Base-by-base conservation (phyloP, 192 early-diverging fungal species). In the Chytriomyces sp. region DNA sequence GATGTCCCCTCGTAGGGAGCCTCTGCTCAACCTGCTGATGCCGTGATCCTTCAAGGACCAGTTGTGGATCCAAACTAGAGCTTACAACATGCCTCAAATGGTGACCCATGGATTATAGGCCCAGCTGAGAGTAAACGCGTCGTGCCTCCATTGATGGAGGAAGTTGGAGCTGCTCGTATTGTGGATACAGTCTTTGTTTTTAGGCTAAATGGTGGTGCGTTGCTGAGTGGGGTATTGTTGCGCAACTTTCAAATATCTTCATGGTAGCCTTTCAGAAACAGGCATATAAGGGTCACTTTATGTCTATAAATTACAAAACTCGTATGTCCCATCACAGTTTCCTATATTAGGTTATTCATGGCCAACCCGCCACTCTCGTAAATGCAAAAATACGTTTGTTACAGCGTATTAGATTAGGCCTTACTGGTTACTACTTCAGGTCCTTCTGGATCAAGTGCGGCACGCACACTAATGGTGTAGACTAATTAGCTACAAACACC, bases 161-260 rank as follows among this genome's bases (percentile, higher is more conserved):
- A 72, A 39, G 71, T 70, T 54, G 71, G 71, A 12, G 71, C 71
- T 2, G 71, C 71, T 7, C 28, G 71, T n/a, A 40, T 72, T 26
- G 33, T 72, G 71, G 54, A 65, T 64, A 56, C 68, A 28, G 59
- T 70, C 19, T 56, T 70, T 56, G 3, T n/a, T n/a, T n/a, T n/a
- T 14, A 56, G 68, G 17, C 61, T 62, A 19, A 63, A 55, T 6
- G 49, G 49, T 8, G 34, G 39, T n/a, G 68, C 10, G n/a, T 59
- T 70, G 8, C 7, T 63, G 7, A 70, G 59, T 60, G 68, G 68
- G 8, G 54, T 70, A 14, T 63, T 70, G 39, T 70, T 70, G 54
- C 8, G 59, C 26, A 63, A 70, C 17, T 70, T 64, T 40, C 39
- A 31, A 19, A 28, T 34, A 8, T 60, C 59, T 10, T 22, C n/a